These are phyloP conservation scores for Coemansia javaensis DNA, from an alignment of 192 early-diverging fungal genomes.

Conservation along the genomic window DNA sequence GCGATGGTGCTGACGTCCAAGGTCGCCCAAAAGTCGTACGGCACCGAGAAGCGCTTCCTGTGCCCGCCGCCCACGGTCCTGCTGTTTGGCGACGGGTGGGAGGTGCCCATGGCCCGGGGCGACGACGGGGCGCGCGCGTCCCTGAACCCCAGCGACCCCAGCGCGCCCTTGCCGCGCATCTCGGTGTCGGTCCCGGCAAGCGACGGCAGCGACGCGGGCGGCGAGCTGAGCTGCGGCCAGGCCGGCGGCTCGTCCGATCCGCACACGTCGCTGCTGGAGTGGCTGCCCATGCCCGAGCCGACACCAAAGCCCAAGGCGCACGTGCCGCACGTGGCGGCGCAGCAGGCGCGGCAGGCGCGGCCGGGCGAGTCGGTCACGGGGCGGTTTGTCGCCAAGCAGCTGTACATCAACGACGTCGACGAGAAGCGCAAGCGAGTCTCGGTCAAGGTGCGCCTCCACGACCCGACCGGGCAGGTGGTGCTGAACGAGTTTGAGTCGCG, in stretches of 20 bases:
- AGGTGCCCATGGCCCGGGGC: constrained; percentile 30
- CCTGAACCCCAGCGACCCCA: constrained; percentile 35
- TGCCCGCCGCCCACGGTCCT: constrained; percentile 80
- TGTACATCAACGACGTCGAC: constrained; percentile 83
- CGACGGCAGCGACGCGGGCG: constrained; percentile 13
- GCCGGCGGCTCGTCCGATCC: constrained; percentile 6
- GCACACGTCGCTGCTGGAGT: constrained; percentile 40
- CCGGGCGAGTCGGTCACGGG: constrained; percentile 57
- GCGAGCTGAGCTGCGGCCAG: constrained; percentile 3
- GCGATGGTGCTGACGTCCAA: constrained; percentile 78
- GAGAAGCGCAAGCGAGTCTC: constrained; percentile 77
- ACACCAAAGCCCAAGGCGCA: constrained; percentile 42
- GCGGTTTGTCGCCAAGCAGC: constrained; percentile 73
- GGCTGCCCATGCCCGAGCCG: constrained; percentile 42
- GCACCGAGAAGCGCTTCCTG: constrained; percentile 86
- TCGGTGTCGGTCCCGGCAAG: constrained; percentile 34
- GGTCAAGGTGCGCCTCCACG: constrained; percentile 66
- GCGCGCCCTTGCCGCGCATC: constrained; percentile 31
- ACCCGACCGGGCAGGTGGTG: constrained; percentile 54
- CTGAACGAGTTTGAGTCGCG: constrained; percentile 69
- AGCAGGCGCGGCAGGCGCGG: constrained; percentile 22
- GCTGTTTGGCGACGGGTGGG: constrained; percentile 71
- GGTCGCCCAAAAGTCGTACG: constrained; percentile 91
- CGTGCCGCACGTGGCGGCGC: constrained; percentile 23
- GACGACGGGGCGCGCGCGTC: constrained; percentile 11